These are phyloP conservation scores for Steccherinum ochraceum DNA, from an alignment of 768 basidiomycete species.

Conservation along the genomic window DNA sequence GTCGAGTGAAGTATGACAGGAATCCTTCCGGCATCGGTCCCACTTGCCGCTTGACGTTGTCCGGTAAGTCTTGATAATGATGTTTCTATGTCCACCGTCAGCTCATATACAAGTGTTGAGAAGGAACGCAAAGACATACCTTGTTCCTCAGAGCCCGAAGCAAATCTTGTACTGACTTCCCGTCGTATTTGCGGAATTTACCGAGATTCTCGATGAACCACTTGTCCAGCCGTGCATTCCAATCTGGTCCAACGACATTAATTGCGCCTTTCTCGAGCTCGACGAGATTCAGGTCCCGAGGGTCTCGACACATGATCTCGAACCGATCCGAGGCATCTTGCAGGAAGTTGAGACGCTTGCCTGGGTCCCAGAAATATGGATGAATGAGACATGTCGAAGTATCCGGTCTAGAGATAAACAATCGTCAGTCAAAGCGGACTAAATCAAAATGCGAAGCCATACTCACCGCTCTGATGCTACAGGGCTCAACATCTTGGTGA, in stretches of 20 bases:
- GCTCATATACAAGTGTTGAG: not conserved
- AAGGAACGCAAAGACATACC: slow-evolving; percentile 37
- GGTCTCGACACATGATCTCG: slow-evolving; percentile 95
- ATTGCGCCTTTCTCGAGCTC: slow-evolving; percentile 66
- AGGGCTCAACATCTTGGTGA: slow-evolving; percentile 69
- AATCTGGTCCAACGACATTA: slow-evolving; percentile 82
- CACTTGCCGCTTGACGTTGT: slow-evolving; percentile 80
- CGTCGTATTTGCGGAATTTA: slow-evolving; percentile 97
- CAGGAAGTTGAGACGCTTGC: slow-evolving; percentile 82
- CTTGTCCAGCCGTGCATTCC: slow-evolving; percentile 82
- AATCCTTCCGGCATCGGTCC: slow-evolving; percentile 92
- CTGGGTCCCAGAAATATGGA: slow-evolving; percentile 96
- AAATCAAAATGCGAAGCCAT: not conserved
- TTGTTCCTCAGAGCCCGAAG: slow-evolving; percentile 93
- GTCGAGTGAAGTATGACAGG: slow-evolving; percentile 84
- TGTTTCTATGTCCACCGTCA: slow-evolving; percentile 64
- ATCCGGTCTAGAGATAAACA: slow-evolving; percentile 56
- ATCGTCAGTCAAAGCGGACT: not conserved
- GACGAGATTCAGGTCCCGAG: slow-evolving; percentile 70
- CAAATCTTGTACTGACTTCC: slow-evolving; percentile 83
- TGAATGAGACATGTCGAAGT: slow-evolving; percentile 84
- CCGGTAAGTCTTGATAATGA: slow-evolving; percentile 95
- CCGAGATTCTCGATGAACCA: slow-evolving; percentile 91
- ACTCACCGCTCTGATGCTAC: slow-evolving; percentile 71
- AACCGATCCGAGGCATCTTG: slow-evolving; percentile 97